Percentiles rank a stretch among this genome's conserved stretches.
Conservation (phyloP, 768 basidiomycete species). For the Pleurotus ostreatus region DNA sequence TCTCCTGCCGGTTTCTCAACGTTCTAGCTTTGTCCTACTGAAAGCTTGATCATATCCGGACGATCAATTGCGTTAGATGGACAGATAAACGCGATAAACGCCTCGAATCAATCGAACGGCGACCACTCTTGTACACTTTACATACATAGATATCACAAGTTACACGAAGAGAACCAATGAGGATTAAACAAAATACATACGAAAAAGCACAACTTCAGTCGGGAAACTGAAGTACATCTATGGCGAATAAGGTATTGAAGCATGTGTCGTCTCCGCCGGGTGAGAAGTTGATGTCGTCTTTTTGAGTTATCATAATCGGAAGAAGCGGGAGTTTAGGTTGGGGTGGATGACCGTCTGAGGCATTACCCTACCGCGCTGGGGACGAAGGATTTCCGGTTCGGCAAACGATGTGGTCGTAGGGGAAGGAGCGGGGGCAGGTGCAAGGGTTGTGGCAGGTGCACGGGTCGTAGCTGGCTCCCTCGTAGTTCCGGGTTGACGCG, state of each 20-base stretch:
- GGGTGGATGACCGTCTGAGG: conserved; percentile 4
- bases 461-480: conserved; percentile 5
- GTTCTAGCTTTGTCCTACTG: neutral
- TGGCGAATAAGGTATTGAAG: no score
- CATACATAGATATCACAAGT: neutral
- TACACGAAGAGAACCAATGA: neutral
- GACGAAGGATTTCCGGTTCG: conserved; percentile 1
- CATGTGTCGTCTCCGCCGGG: no score
- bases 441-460: conserved; percentile 6
- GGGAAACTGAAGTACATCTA: no score
- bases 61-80: neutral
- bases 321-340: conserved; percentile 7
- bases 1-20: neutral
- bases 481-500: neutral
- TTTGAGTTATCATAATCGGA: neutral
- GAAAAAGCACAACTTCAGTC: neutral
- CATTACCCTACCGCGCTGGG: neutral
- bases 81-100: neutral
- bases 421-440: conserved; percentile 1
- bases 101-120: neutral
- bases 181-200: neutral
- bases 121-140: neutral
- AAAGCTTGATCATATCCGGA: neutral
- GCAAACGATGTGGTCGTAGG: neutral
- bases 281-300: neutral